phyloP scores from a whole-genome alignment of 2,329 filamentous ascomycete genomes.

The Tolypocladium sp. region DNA sequence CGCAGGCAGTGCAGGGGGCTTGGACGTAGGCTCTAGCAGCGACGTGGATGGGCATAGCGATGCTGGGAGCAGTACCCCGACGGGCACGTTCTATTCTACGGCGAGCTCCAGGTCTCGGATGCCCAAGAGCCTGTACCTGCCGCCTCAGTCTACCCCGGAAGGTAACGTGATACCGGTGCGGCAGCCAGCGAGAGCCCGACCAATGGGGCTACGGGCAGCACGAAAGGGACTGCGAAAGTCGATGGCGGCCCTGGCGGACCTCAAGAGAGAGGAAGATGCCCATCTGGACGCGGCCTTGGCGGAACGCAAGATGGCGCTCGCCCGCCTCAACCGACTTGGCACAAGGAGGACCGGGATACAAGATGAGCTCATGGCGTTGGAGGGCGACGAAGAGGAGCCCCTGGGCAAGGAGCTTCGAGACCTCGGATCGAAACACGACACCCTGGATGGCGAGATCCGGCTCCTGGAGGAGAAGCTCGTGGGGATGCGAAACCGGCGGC shows the following conservation, averaged over 20 bases:
- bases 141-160: conserved; percentile 24
- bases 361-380: conserved; percentile 43
- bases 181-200: conserved; percentile 41
- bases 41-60: conserved; percentile 26
- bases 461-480: conserved; percentile 56
- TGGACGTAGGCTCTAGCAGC: conserved; percentile 7
- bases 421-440: conserved; percentile 44
- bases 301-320: conserved; percentile 47
- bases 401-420: conserved; percentile 50
- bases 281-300: conserved; percentile 48
- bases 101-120: conserved; percentile 29
- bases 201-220: conserved; percentile 49
- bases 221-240: conserved; percentile 55
- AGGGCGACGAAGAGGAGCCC: conserved; percentile 47
- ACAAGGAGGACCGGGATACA: conserved; percentile 40
- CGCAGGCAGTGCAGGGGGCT: conserved; percentile 22
- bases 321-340: conserved; percentile 44
- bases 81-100: conserved; percentile 28
- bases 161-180: conserved; percentile 51
- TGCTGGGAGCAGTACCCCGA: conserved; percentile 31
- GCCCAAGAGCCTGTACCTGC: conserved; percentile 31
- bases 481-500: conserved; percentile 49
- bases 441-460: conserved; percentile 53
- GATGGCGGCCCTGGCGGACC: conserved; percentile 52
- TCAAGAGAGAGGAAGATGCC: conserved; percentile 61